Evolutionary conservation across 2,329 filamentous ascomycete genomes (phyloP), one percentile per base, ranked within the genome.

Genomic region (Colletotrichum shisoi): DNA sequence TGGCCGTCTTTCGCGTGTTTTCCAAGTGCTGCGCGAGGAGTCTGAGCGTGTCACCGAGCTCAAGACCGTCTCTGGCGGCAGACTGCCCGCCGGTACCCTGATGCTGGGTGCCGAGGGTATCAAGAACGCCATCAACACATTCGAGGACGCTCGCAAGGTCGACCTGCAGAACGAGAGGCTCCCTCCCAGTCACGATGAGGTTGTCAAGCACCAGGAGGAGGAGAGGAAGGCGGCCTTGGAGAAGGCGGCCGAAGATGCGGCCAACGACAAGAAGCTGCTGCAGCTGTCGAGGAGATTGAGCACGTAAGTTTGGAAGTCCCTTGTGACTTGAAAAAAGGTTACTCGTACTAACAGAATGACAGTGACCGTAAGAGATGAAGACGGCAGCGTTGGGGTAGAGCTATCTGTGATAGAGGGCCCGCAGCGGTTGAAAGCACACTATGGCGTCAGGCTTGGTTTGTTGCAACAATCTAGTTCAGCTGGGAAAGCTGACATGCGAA

Each of bases 91-190:
- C 7, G 95, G 95, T 65, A 99, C 95, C 6, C 89, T 99, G 69
- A 98, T 99, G 95, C 87, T 98, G 60, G 95, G 95, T 67, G 94
- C 95, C 0, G 95, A 99, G 80, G 95, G 95, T 67, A 97, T 98
- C 83, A 99, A 98, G 84, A 94, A 97, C 75, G 95, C 95, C 40
- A 99, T 99, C 74, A 94, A 88, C 79, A 96, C 88, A 73, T 99
- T 99, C 72, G 95, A 99, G 78, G 95, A 99, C 78, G 95, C 95
- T 17, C 87, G 93, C 70, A 98, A 97, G 84, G 94, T 99, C 56
- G 95, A 99, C 81, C 75, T 98, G 70, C 94, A 98, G 81, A 99
- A 99, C 78, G 95, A 99, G 81, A 87, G 93, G 70, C 84, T 99
- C 71, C 95, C 95, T 57, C 95, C 95, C 0, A 95, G 88, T 70